A percentile compares a stretch with the other conserved stretches of the same genome.
Evolutionary conservation across 2,329 filamentous ascomycete genomes (phyloP).

Genomic region (Thermothelomyces thermophilus): DNA sequence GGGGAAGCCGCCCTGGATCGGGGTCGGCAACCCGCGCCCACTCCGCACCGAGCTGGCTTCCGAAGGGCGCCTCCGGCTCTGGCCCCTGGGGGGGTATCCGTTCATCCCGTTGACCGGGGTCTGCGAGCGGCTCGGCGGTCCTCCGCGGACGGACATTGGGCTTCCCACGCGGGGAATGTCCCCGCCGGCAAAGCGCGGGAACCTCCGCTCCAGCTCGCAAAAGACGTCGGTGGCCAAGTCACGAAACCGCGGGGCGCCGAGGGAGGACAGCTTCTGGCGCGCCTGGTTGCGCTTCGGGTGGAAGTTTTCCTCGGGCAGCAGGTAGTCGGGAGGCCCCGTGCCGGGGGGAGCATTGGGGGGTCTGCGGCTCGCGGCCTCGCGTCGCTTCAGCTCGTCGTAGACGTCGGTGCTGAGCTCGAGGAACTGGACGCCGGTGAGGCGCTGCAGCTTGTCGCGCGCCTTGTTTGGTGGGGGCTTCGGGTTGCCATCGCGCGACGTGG

Average conservation of each 20-base stretch:
- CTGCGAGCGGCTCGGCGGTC: conserved; percentile 52
- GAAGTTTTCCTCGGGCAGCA: conserved; percentile 81
- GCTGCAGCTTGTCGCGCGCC: conserved; percentile 87
- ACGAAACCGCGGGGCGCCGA: conserved; percentile 79
- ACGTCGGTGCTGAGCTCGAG: conserved; percentile 97
- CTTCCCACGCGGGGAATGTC: conserved; percentile 66
- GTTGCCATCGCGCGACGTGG: conserved; percentile 66
- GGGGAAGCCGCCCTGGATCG: conserved; percentile 23
- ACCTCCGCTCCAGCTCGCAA: conserved; percentile 85
- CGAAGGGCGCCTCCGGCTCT: conserved; percentile 50
- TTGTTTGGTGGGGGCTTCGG: conserved; percentile 72
- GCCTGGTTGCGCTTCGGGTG: conserved; percentile 97
- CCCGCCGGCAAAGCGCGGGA: conserved; percentile 67
- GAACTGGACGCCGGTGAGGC: conserved; percentile 87
- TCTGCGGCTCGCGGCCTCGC: conserved; percentile 61
- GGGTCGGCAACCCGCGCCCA: conserved; percentile 28
- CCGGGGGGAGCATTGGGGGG: conserved; percentile 46
- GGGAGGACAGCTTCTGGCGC: conserved; percentile 86
- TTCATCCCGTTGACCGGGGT: conserved; percentile 55
- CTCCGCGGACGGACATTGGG: conserved; percentile 58
- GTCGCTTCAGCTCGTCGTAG: conserved; percentile 85
- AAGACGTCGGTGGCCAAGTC: conserved; percentile 95
- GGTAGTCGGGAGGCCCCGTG: conserved; percentile 57
- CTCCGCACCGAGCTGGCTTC: conserved; percentile 56
- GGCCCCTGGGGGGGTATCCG: conserved; percentile 44